phyloP scores from a whole-genome alignment of 257 asterid genomes.

The Solanum chaucha region DNA sequence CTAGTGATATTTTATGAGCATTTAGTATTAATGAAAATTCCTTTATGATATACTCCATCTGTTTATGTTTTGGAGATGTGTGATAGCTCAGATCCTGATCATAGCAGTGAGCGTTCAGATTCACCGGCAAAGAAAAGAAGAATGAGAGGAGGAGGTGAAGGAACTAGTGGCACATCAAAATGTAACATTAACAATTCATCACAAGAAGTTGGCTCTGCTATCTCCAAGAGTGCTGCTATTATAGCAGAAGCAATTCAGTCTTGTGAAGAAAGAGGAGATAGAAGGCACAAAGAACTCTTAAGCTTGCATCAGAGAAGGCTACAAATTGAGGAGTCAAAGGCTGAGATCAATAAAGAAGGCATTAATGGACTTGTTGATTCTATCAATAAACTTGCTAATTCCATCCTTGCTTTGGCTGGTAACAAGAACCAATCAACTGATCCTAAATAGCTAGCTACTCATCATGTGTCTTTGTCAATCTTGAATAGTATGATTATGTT shows the following conservation, averaged over 20 bases:
- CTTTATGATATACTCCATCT: not conserved
- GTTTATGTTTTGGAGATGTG: slow-evolving; percentile 2
- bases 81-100: slow-evolving; percentile 2
- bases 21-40: not conserved
- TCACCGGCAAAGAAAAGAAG: slow-evolving; percentile 5
- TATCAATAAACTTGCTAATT: slow-evolving; percentile 71
- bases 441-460: slow-evolving; percentile 2
- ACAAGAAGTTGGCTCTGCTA: slow-evolving; percentile 54
- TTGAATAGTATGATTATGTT: not conserved
- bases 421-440: slow-evolving; percentile 17
- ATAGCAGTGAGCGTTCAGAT: not conserved
- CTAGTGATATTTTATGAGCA: not conserved
- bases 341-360: slow-evolving; percentile 66
- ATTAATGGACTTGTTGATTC: slow-evolving; percentile 71
- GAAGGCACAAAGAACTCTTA: slow-evolving; percentile 57
- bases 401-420: slow-evolving; percentile 64
- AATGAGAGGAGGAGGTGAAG: slow-evolving; percentile 6
- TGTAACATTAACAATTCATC: not conserved
- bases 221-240: slow-evolving; percentile 46
- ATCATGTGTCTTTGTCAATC: not conserved
- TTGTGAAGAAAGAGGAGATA: slow-evolving; percentile 63
- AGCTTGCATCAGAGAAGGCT: slow-evolving; percentile 63
- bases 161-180: slow-evolving; percentile 1
- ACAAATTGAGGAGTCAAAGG: slow-evolving; percentile 69
- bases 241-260: slow-evolving; percentile 68